Percentiles rank a stretch among this genome's conserved stretches.
These are phyloP conservation scores for Arctium minus DNA, from an alignment of 129 eudicot species.

Conservation along the genomic window DNA sequence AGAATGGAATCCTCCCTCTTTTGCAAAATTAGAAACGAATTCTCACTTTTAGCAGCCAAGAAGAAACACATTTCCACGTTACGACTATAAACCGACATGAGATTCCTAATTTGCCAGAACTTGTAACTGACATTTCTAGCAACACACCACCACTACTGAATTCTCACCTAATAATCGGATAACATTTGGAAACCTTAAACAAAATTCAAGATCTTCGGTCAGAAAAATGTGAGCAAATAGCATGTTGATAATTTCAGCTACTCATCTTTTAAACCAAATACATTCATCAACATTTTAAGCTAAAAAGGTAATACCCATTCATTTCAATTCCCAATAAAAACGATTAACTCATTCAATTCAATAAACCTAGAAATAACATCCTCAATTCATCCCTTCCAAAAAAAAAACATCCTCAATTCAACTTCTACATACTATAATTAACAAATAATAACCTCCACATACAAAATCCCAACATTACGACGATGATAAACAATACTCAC, in stretches of 20 bases:
- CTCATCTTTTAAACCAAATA: neutral
- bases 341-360: neutral
- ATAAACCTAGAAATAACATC: constrained; percentile 12
- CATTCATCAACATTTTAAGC: neutral
- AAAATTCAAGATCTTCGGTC: neutral
- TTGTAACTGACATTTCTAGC: neutral
- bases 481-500: constrained; percentile 40
- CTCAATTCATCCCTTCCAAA: neutral
- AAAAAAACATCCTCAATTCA: constrained; percentile 6
- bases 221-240: neutral
- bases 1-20: neutral
- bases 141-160: neutral
- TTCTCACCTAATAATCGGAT: neutral
- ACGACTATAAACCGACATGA: neutral
- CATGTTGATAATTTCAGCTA: neutral
- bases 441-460: constrained; percentile 1
- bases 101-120: constrained; percentile 1
- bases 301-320: neutral
- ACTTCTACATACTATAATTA: neutral
- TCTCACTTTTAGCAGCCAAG: neutral
- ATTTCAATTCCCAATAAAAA: neutral
- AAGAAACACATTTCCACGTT: neutral
- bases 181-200: constrained; percentile 1
- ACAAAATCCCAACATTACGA: neutral
- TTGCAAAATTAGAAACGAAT: neutral